Evolutionary conservation across 2,329 filamentous ascomycete species (phyloP).

Genomic region (Albophoma yamanashiensis): DNA sequence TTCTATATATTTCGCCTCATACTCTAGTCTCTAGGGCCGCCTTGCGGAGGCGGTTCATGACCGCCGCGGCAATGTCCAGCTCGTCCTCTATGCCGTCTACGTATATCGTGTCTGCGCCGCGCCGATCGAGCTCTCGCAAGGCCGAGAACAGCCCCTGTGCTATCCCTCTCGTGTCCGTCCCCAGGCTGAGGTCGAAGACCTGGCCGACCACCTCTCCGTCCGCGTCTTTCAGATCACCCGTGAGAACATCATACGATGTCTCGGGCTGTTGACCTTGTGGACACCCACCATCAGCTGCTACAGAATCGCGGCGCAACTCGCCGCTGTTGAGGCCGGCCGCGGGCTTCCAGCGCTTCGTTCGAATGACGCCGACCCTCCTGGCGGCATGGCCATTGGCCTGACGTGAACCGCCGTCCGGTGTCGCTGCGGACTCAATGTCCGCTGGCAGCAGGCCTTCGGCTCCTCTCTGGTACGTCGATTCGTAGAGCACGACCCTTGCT

Average conservation of each 20-base stretch:
- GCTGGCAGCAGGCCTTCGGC: slow-evolving; percentile 22
- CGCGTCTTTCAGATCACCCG: slow-evolving; percentile 26
- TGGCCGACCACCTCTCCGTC: slow-evolving; percentile 23
- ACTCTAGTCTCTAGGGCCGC: slow-evolving; percentile 53
- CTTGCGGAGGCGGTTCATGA: slow-evolving; percentile 77
- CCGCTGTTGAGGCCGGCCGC: slow-evolving; percentile 28
- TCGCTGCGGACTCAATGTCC: slow-evolving; percentile 19
- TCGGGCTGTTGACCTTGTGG: slow-evolving; percentile 14
- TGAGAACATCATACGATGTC: slow-evolving; percentile 27
- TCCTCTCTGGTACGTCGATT: slow-evolving; percentile 34
- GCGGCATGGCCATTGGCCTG: slow-evolving; percentile 11
- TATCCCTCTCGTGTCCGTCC: slow-evolving; percentile 59
- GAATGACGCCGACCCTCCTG: slow-evolving; percentile 38
- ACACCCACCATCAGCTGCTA: neutral
- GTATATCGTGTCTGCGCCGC: slow-evolving; percentile 71
- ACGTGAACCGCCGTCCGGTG: slow-evolving; percentile 3
- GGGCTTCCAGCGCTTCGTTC: slow-evolving; percentile 42
- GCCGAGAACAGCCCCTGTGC: slow-evolving; percentile 83
- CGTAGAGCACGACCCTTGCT: slow-evolving; percentile 76
- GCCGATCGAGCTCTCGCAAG: slow-evolving; percentile 71
- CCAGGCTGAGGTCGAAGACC: slow-evolving; percentile 63
- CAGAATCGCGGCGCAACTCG: slow-evolving; percentile 11
- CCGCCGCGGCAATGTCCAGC: slow-evolving; percentile 73
- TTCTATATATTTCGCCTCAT: slow-evolving; percentile 15
- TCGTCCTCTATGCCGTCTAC: slow-evolving; percentile 80